Evolutionary conservation across 2,329 filamentous ascomycete genomes (phyloP), one percentile per base, ranked within the genome.

Genomic region (Arachnomyces sp.): DNA sequence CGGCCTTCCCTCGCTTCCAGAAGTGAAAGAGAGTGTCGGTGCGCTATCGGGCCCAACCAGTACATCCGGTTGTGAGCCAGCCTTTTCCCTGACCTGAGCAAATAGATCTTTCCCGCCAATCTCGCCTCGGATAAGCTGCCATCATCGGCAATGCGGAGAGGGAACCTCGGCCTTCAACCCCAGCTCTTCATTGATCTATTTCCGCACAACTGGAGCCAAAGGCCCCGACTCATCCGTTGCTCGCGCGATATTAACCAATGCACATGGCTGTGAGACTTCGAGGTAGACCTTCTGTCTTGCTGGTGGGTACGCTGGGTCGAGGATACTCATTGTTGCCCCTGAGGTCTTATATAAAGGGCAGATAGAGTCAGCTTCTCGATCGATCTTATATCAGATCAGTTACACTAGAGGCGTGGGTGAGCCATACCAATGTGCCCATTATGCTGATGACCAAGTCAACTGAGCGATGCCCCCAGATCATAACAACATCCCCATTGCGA

Each of bases 381-480:
- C n/a, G n/a, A n/a, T n/a, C n/a, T n/a, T n/a, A n/a, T n/a, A n/a
- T n/a, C n/a, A n/a, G n/a, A n/a, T n/a, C n/a, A n/a, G n/a, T n/a
- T 3, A 68, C 67, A 12, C 28, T 31, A 31, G 9, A 31, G 9
- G 28, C 49, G 28, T 31, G 55, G 44, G n/a, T n/a, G n/a, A n/a
- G n/a, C n/a, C n/a, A n/a, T 63, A 71, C 69, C 58, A 78, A 57
- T 15, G 73, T 74, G 44, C 88, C 89, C 85, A 94, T 94, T 39
- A 88, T 80, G 28, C 82, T 79, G 6, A 84, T 77, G 0, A 84
- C 81, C 31, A 85, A 64, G 52, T 85, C 85, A 28, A 94, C 88
- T 42, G 79, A 79, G 43, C 89, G 79, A 63, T 94, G 77, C 41
- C 86, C 86, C 57, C 81, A 95, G 47, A 92, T 84, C 85, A 94